Conservation (phyloP, 1,139 yeast genomes). For the Lodderomyces orthopsilosis region DNA sequence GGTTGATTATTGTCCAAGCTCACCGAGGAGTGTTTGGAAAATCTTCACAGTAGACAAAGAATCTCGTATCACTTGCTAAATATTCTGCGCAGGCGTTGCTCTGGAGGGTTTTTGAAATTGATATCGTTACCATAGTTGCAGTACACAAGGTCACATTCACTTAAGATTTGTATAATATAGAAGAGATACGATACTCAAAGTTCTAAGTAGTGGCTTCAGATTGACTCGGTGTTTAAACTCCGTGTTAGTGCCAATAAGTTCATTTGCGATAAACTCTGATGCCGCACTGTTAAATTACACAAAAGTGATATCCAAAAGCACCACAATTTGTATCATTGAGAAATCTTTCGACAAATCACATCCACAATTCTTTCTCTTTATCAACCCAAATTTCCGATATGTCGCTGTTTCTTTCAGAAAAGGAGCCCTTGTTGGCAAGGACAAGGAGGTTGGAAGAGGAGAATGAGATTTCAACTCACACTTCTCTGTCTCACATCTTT, state of each 20-base stretch:
- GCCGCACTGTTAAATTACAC: background rate
- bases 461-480: conserved; percentile 20
- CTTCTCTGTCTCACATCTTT: conserved; percentile 22
- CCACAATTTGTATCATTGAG: background rate
- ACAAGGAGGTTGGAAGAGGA: conserved; percentile 12
- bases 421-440: conserved; percentile 22
- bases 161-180: too few relatives aligned
- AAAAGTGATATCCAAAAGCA: background rate
- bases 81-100: too few relatives aligned
- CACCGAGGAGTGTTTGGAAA: too few relatives aligned
- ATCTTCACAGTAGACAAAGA: too few relatives aligned
- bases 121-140: too few relatives aligned
- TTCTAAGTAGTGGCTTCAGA: too few relatives aligned
- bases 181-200: too few relatives aligned
- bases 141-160: too few relatives aligned
- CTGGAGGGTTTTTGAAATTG: too few relatives aligned
- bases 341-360: background rate
- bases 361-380: background rate
- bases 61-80: too few relatives aligned
- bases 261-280: too few relatives aligned
- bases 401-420: conserved; percentile 17
- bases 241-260: background rate
- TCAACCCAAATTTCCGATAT: background rate
- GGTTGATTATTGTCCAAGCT: too few relatives aligned
- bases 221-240: background rate